phyloP scores from a whole-genome alignment of 306 rosid genomes.

The Crotalaria pallida region DNA sequence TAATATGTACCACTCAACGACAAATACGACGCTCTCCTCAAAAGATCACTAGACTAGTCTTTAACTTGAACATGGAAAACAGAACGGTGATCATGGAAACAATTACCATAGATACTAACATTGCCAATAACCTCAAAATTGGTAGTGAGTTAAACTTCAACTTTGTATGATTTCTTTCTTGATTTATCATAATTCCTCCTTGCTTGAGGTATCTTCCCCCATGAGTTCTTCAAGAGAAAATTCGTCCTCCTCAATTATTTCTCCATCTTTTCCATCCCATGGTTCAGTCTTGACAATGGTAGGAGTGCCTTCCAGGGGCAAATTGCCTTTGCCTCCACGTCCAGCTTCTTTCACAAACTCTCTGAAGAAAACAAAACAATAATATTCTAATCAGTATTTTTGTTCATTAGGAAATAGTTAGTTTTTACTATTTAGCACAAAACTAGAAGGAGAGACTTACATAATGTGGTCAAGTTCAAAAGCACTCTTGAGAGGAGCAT shows the following conservation, averaged over 20 bases:
- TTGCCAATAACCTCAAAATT: conserved; percentile 19
- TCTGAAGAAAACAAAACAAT: conserved; percentile 36
- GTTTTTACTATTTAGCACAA: conserved; percentile 1
- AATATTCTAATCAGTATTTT: background rate
- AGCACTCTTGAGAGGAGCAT: conserved; percentile 97
- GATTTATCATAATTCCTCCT: conserved; percentile 54
- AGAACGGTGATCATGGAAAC: conserved; percentile 8
- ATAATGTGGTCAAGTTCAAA: conserved; percentile 74
- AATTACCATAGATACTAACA: conserved; percentile 5
- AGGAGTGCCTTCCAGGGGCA: conserved; percentile 64
- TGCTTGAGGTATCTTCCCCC: conserved; percentile 66
- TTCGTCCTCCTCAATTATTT: conserved; percentile 87
- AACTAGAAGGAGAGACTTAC: conserved; percentile 41
- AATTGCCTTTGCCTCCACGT: conserved; percentile 87
- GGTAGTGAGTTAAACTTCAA: conserved; percentile 10
- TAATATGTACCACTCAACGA: conserved; percentile 1
- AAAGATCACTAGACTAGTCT: conserved; percentile 16
- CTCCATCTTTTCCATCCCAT: conserved; percentile 98
- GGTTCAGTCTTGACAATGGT: conserved; percentile 60
- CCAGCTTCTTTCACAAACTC: conserved; percentile 91
- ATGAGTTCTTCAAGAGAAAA: conserved; percentile 95
- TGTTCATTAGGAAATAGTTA: too few relatives aligned
- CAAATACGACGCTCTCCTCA: conserved; percentile 8
- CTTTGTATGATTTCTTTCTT: background rate
- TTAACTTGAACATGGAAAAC: background rate